Conservation (phyloP, 257 asterid species). For the Verbena officinalis region DNA sequence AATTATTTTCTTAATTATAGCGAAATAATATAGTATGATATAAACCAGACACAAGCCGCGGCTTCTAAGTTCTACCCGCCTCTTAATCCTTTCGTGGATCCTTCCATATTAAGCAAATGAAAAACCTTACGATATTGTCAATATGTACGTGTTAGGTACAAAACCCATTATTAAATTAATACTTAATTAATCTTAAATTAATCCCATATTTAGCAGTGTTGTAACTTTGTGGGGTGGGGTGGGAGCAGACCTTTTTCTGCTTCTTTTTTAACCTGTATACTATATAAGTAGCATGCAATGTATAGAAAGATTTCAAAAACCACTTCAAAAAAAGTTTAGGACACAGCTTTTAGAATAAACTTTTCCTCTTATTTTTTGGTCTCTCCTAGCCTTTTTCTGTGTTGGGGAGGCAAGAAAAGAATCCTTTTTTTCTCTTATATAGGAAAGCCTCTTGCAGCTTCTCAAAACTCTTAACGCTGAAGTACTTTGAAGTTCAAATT, state of each 20-base stretch:
- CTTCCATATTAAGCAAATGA: background rate
- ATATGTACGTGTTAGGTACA: background rate
- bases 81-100: too few species aligned
- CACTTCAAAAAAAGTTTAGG: background rate
- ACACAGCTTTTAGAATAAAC: conserved; percentile 12
- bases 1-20: too few species aligned
- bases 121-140: background rate
- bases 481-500: background rate
- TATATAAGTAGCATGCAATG: background rate
- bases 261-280: background rate
- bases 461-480: background rate
- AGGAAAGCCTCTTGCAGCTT: background rate
- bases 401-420: conserved; percentile 22
- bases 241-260: background rate
- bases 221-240: background rate
- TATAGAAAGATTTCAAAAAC: background rate
- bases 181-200: background rate
- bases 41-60: too few species aligned
- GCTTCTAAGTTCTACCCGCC: too few species aligned
- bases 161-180: background rate
- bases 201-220: conserved; percentile 2
- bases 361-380: background rate
- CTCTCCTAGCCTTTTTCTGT: background rate
- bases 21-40: too few species aligned
- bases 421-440: background rate